Percentiles rank a stretch among this genome's conserved stretches.
These are phyloP conservation scores for Papiliotrema flavescens DNA, from an alignment of 1,284 basidiomycete species.

Conservation along the genomic window DNA sequence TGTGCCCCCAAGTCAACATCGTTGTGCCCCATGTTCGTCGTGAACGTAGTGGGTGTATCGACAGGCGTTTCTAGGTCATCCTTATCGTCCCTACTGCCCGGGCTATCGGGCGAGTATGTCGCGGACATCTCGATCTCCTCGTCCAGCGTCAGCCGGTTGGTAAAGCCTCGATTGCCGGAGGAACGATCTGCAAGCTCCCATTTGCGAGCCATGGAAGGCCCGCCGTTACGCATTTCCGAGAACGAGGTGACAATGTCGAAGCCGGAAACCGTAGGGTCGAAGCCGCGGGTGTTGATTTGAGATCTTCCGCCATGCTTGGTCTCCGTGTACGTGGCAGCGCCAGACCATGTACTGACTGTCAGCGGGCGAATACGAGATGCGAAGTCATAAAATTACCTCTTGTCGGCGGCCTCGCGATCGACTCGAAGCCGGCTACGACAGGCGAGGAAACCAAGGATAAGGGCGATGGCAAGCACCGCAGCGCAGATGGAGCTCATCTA, in stretches of 20 bases:
- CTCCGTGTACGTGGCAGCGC: slow-evolving; percentile 14
- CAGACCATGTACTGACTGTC: slow-evolving; percentile 25
- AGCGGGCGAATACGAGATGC: background rate
- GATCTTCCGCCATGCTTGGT: slow-evolving; percentile 6
- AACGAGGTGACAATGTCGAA: slow-evolving; percentile 11
- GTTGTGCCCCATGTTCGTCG: slow-evolving; percentile 11
- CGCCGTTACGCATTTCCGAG: slow-evolving; percentile 12
- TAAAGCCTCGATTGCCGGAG: slow-evolving; percentile 17
- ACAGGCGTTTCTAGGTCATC: slow-evolving; percentile 1
- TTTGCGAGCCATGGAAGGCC: background rate
- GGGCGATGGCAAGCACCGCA: slow-evolving; percentile 19
- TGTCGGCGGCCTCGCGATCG: slow-evolving; percentile 19
- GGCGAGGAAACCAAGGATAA: slow-evolving; percentile 24
- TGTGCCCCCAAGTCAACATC: slow-evolving; percentile 9
- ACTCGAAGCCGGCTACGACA: slow-evolving; percentile 19
- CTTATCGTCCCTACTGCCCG: slow-evolving; percentile 1
- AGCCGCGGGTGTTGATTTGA: slow-evolving; percentile 10
- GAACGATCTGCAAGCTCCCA: background rate
- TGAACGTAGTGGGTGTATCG: slow-evolving; percentile 10
- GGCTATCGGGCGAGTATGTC: background rate
- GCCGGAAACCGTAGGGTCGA: slow-evolving; percentile 5
- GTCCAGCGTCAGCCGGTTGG: slow-evolving; percentile 19
- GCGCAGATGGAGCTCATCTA: slow-evolving; percentile 37
- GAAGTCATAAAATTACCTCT: slow-evolving; percentile 10
- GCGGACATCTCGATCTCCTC: slow-evolving; percentile 28